phyloP scores from a whole-genome alignment of 805 yeast genomes.

The Pichia exigua region DNA sequence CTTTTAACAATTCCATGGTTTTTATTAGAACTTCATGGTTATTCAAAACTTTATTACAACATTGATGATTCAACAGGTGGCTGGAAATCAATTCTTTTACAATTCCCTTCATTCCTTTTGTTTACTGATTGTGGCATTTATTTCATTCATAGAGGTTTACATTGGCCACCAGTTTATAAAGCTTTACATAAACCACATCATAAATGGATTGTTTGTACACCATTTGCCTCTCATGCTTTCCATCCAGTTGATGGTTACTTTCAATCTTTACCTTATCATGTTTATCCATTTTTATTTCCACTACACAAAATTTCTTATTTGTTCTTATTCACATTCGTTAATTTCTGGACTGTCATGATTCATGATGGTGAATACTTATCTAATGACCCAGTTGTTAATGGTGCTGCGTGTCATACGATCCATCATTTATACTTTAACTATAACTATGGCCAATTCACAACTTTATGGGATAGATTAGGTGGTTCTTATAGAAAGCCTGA shows the following conservation, averaged over 20 bases:
- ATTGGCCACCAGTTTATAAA: constrained; percentile 87
- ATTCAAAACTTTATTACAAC: constrained; percentile 67
- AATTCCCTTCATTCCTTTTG: constrained; percentile 72
- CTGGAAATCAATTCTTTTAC: constrained; percentile 54
- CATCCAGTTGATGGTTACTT: constrained; percentile 95
- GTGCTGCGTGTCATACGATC: constrained; percentile 97
- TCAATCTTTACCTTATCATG: constrained; percentile 89
- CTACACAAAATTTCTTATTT: constrained; percentile 82
- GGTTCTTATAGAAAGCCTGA: constrained; percentile 92
- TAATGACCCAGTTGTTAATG: constrained; percentile 88
- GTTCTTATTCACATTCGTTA: constrained; percentile 78
- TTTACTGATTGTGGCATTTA: constrained; percentile 94
- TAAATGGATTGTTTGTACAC: constrained; percentile 98
- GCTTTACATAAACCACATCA: constrained; percentile 93
- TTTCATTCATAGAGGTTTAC: constrained; percentile 85
- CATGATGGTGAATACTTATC: constrained; percentile 96
- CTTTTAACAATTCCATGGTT: constrained; percentile 85
- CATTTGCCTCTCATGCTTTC: constrained; percentile 97
- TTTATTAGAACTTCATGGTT: constrained; percentile 73
- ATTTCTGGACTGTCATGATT: constrained; percentile 97
- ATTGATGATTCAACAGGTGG: constrained; percentile 59
- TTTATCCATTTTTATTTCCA: constrained; percentile 88
- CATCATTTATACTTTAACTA: constrained; percentile 97
- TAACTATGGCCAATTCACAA: constrained; percentile 97
- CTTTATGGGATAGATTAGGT: constrained; percentile 96